Conservation (phyloP, 768 basidiomycete species). For the Boletus subparvulus region DNA sequence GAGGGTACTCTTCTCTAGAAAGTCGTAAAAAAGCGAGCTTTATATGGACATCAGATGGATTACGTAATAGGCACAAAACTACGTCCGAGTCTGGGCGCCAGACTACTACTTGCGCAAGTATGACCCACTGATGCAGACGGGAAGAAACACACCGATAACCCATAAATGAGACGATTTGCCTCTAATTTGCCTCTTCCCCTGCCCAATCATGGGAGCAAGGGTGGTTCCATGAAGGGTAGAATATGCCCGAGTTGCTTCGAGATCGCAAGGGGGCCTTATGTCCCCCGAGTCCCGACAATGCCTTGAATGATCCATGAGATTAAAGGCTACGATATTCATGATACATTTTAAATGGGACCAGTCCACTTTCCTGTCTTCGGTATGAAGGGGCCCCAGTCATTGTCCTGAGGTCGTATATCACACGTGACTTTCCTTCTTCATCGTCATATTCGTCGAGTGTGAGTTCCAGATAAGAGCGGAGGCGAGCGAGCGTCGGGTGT, state of each 20-base stretch:
- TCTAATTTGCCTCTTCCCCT: conserved; percentile 70
- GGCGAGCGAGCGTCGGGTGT: conserved; percentile 37
- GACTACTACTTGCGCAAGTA: conserved; percentile 5
- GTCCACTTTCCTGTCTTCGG: conserved; percentile 26
- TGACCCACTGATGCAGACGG: background rate
- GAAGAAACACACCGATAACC: conserved; percentile 58
- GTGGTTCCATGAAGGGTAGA: conserved; percentile 47
- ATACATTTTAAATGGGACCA: conserved; percentile 55
- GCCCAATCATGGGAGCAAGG: conserved; percentile 59
- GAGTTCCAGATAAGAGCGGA: conserved; percentile 50
- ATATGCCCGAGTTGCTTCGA: conserved; percentile 53
- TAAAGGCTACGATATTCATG: conserved; percentile 51
- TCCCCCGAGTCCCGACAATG: conserved; percentile 26
- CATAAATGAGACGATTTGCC: conserved; percentile 49
- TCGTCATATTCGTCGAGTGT: too few relatives aligned
- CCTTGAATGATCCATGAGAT: conserved; percentile 47
- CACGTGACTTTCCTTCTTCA: conserved; percentile 22
- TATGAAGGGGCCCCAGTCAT: conserved; percentile 60
- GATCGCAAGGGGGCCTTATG: conserved; percentile 47
- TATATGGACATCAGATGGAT: background rate
- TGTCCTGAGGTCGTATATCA: conserved; percentile 61
- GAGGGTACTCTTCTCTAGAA: conserved; percentile 16
- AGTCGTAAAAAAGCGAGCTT: background rate
- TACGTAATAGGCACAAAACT: conserved; percentile 10
- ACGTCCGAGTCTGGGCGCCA: too few relatives aligned